Percentiles rank a stretch among this genome's conserved stretches.
Conservation (phyloP, 1,284 basidiomycete genomes). For the Kwoniella shivajii region DNA sequence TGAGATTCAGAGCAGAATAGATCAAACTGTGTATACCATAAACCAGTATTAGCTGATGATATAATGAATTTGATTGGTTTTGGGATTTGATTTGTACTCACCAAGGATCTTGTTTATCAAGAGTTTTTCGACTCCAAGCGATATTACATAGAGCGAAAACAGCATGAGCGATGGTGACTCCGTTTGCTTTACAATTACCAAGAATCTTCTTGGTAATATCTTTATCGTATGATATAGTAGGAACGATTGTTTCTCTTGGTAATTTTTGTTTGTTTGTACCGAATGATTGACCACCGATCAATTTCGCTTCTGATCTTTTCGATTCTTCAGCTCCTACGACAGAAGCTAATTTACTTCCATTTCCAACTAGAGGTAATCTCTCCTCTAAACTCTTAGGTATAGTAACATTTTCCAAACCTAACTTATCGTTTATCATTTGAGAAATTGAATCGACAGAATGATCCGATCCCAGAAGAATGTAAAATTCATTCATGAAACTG, state of each 20-base stretch:
- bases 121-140: conserved; percentile 65
- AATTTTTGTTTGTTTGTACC: conserved; percentile 11
- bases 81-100: conserved; percentile 42
- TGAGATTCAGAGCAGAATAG: conserved; percentile 75
- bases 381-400: conserved; percentile 27
- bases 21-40: conserved; percentile 63
- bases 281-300: conserved; percentile 30
- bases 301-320: conserved; percentile 13
- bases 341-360: conserved; percentile 11
- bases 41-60: neutral
- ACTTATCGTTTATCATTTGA: conserved; percentile 26
- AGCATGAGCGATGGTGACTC: conserved; percentile 72
- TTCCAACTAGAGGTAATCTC: conserved; percentile 12
- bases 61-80: too few relatives aligned
- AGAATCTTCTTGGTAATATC: conserved; percentile 26
- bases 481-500: conserved; percentile 35
- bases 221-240: conserved; percentile 24
- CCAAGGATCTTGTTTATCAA: conserved; percentile 59
- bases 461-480: conserved; percentile 27
- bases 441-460: conserved; percentile 2
- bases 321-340: conserved; percentile 21
- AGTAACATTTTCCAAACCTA: neutral
- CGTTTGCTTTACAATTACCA: conserved; percentile 61
- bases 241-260: conserved; percentile 23
- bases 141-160: conserved; percentile 73